These are phyloP conservation scores for Oidium heveae DNA, from an alignment of 2,329 filamentous ascomycete genomes.

Conservation along the genomic window DNA sequence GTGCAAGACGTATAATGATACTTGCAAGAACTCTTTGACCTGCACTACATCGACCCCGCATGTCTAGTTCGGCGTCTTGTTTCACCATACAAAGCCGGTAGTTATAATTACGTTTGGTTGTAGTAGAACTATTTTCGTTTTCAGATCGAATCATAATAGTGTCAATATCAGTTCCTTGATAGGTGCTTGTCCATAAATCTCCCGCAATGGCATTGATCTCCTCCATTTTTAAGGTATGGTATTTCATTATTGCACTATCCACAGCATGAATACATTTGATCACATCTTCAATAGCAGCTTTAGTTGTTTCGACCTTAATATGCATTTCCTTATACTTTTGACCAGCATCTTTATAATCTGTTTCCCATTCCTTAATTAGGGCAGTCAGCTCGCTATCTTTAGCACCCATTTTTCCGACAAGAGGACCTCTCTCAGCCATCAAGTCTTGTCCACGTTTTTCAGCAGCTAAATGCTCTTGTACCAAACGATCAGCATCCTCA, in stretches of 20 bases:
- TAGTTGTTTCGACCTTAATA: conserved; percentile 75
- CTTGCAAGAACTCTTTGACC: conserved; percentile 90
- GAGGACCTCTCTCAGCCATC: conserved; percentile 43
- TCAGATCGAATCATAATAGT: conserved; percentile 89
- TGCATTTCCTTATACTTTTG: conserved; percentile 63
- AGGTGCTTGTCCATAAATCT: conserved; percentile 92
- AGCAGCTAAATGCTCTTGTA: conserved; percentile 42
- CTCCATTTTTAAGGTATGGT: conserved; percentile 90
- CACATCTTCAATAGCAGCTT: conserved; percentile 77
- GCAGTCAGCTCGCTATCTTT: conserved; percentile 60
- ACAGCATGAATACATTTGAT: conserved; percentile 60
- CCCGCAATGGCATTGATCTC: conserved; percentile 89
- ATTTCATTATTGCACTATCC: conserved; percentile 93
- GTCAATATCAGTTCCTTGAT: conserved; percentile 92
- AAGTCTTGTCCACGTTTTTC: conserved; percentile 44
- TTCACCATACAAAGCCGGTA: conserved; percentile 98
- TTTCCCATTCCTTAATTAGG: conserved; percentile 55
- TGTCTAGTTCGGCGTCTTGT: conserved; percentile 93
- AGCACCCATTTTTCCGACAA: conserved; percentile 56
- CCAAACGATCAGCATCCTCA: conserved; percentile 26
- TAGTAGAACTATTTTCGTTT: conserved; percentile 36
- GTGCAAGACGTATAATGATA: conserved; percentile 88
- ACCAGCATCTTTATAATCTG: conserved; percentile 65
- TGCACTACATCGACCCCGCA: conserved; percentile 90
- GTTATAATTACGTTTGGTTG: conserved; percentile 68